phyloP scores from a whole-genome alignment of 805 yeast genomes.

The Pichia paraexigua region DNA sequence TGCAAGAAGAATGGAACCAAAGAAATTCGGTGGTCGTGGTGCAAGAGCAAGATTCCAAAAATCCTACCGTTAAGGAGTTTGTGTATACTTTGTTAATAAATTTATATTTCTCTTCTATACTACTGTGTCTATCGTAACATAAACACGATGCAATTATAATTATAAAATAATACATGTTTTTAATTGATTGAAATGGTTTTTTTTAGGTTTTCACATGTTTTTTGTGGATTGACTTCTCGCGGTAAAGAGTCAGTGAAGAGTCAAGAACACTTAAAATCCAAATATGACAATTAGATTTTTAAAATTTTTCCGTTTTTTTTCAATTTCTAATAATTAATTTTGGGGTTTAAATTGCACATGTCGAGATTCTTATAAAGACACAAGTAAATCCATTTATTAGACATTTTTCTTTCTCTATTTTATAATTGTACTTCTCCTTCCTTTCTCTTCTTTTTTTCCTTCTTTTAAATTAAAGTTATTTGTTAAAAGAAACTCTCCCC shows the following conservation, averaged over 20 bases:
- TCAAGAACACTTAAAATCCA: no score
- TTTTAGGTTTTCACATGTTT: no score
- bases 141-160: neutral
- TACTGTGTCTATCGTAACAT: neutral
- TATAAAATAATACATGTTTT: no score
- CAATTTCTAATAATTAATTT: no score
- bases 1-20: slow-evolving; percentile 99
- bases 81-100: neutral
- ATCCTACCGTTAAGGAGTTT: slow-evolving; percentile 86
- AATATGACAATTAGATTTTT: no score
- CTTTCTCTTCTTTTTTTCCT: neutral
- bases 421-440: neutral
- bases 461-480: no score
- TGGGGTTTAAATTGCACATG: neutral
- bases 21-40: slow-evolving; percentile 99
- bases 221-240: neutral
- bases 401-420: no score
- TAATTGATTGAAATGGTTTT: no score
- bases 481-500: no score
- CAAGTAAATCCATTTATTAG: neutral
- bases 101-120: neutral
- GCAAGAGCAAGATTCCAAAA: slow-evolving; percentile 99
- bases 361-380: neutral
- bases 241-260: neutral
- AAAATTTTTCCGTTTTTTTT: no score